Percentiles rank a stretch among this genome's conserved stretches.
Conservation (phyloP, 495 filamentous ascomycete species). For the Aspergillus steynii region DNA sequence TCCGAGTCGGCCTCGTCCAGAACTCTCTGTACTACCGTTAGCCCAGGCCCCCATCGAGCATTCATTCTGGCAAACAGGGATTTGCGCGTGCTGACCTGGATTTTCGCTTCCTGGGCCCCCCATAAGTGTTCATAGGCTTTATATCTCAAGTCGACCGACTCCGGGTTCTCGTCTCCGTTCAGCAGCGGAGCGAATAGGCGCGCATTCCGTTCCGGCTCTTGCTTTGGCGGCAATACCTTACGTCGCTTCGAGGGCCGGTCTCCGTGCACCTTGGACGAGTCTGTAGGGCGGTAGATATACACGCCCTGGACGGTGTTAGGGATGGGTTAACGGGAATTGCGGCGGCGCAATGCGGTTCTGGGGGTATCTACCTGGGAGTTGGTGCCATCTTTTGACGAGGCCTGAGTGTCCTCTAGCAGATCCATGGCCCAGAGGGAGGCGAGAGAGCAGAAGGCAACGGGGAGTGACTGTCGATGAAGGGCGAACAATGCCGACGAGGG, state of each 20-base stretch:
- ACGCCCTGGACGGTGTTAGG: slow-evolving; percentile 53
- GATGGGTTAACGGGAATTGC: not conserved
- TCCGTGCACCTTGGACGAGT: slow-evolving; percentile 30
- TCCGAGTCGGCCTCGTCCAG: slow-evolving; percentile 48
- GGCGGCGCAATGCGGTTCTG: not conserved
- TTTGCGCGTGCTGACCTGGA: slow-evolving; percentile 56
- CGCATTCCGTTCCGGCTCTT: slow-evolving; percentile 14
- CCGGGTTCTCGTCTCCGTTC: slow-evolving; percentile 57
- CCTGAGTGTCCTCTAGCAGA: slow-evolving; percentile 29
- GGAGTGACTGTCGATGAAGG: slow-evolving; percentile 23
- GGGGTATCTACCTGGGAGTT: slow-evolving; percentile 48
- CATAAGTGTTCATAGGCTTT: slow-evolving; percentile 66
- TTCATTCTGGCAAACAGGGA: not conserved
- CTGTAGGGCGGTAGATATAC: slow-evolving; percentile 66
- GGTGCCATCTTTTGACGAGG: slow-evolving; percentile 32
- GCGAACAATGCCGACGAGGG: slow-evolving; percentile 6
- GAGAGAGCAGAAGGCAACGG: slow-evolving; percentile 11
- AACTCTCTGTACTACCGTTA: slow-evolving; percentile 28
- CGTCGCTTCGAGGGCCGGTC: slow-evolving; percentile 66
- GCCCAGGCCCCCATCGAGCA: not conserved
- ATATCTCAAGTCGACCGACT: slow-evolving; percentile 55
- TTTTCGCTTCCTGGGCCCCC: slow-evolving; percentile 63
- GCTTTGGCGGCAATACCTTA: slow-evolving; percentile 43
- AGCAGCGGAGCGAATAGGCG: slow-evolving; percentile 61
- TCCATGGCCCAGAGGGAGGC: slow-evolving; percentile 28